phyloP scores from a whole-genome alignment of 805 yeast genomes.

The Metschnikowia rubicola region DNA sequence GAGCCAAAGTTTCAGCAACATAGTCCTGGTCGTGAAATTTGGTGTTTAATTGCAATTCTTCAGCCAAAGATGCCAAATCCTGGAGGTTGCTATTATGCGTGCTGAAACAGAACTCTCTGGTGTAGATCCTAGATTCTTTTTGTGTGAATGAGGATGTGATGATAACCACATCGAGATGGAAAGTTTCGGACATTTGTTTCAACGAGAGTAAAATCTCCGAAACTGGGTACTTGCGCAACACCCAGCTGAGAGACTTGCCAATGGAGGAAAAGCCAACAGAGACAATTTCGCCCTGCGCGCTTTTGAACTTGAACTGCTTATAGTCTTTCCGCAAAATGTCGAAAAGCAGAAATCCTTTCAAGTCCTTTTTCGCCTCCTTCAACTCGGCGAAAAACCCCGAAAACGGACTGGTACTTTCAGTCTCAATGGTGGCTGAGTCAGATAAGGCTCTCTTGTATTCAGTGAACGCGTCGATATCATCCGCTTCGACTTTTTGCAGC shows the following conservation, averaged over 20 bases:
- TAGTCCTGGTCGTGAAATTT: constrained; percentile 22
- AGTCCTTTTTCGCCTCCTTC: constrained; percentile 58
- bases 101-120: constrained; percentile 35
- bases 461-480: constrained; percentile 49
- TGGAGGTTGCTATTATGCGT: constrained; percentile 14
- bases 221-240: constrained; percentile 28
- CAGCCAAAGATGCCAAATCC: constrained; percentile 21
- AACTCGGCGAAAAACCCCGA: constrained; percentile 22
- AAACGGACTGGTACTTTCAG: not conserved
- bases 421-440: not conserved
- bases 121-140: constrained; percentile 28
- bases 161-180: constrained; percentile 29
- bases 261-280: constrained; percentile 75
- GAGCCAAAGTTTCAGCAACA: constrained; percentile 13
- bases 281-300: constrained; percentile 21
- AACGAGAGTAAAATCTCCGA: constrained; percentile 25
- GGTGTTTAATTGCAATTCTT: constrained; percentile 24
- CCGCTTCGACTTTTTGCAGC: constrained; percentile 56
- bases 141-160: constrained; percentile 40
- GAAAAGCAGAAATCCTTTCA: constrained; percentile 52
- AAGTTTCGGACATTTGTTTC: constrained; percentile 16
- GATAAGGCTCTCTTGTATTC: constrained; percentile 29
- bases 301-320: constrained; percentile 55
- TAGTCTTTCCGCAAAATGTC: constrained; percentile 82
- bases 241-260: constrained; percentile 59